A percentile compares a stretch with the other conserved stretches of the same genome.
Conservation (phyloP, 495 filamentous ascomycete species). For the Xylaria bambusicola region DNA sequence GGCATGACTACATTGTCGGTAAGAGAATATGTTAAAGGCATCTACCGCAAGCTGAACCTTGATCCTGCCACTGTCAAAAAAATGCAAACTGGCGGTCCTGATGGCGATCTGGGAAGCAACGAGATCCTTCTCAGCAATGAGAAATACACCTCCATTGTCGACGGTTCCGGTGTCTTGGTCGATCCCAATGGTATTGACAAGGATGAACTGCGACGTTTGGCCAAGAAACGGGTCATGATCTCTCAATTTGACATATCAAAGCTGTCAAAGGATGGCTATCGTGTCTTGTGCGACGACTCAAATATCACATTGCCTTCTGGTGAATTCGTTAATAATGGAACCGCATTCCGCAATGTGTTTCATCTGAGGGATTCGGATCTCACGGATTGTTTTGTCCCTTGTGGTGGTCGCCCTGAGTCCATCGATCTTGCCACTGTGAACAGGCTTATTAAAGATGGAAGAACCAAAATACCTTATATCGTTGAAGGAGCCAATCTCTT, state of each 20-base stretch:
- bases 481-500: conserved; percentile 98
- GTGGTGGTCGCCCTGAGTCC: conserved; percentile 94
- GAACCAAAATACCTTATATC: conserved; percentile 84
- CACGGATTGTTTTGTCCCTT: conserved; percentile 92
- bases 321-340: conserved; percentile 87
- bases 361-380: conserved; percentile 75
- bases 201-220: conserved; percentile 78
- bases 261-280: conserved; percentile 84
- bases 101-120: conserved; percentile 95
- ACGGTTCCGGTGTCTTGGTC: conserved; percentile 91
- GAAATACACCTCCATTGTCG: conserved; percentile 89
- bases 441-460: conserved; percentile 83
- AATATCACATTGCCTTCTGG: conserved; percentile 83
- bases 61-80: conserved; percentile 82
- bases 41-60: conserved; percentile 91
- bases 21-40: conserved; percentile 91
- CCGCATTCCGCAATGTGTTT: conserved; percentile 94
- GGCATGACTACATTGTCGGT: conserved; percentile 98
- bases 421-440: conserved; percentile 86
- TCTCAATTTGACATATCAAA: conserved; percentile 82
- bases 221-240: conserved; percentile 87
- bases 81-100: conserved; percentile 96
- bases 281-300: conserved; percentile 88
- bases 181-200: conserved; percentile 88
- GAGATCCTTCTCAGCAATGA: conserved; percentile 95